phyloP scores from a whole-genome alignment of 495 filamentous ascomycete genomes.

The Penicillium paradoxum region DNA sequence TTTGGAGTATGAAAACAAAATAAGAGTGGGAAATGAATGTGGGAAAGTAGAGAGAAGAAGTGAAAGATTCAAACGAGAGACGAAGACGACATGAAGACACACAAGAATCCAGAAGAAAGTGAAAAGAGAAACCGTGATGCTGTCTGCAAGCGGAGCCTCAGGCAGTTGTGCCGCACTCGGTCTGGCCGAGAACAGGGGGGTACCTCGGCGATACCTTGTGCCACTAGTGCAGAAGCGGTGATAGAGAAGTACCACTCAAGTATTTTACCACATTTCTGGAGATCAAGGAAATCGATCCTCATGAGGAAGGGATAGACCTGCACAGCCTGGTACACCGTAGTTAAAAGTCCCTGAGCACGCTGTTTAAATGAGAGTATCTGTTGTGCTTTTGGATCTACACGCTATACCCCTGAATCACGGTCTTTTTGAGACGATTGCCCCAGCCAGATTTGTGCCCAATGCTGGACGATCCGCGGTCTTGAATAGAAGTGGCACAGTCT shows the following conservation, averaged over 20 bases:
- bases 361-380: background rate
- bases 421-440: background rate
- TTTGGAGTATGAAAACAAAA: slow-evolving; percentile 7
- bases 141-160: slow-evolving; percentile 25
- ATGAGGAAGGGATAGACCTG: slow-evolving; percentile 5
- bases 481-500: background rate
- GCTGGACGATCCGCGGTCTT: slow-evolving; percentile 14
- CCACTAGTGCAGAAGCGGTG: background rate
- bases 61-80: slow-evolving; percentile 15
- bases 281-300: background rate
- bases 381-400: too few relatives aligned
- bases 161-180: slow-evolving; percentile 18
- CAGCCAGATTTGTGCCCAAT: slow-evolving; percentile 25
- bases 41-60: slow-evolving; percentile 6
- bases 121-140: slow-evolving; percentile 16
- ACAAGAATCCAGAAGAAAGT: slow-evolving; percentile 12
- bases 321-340: slow-evolving; percentile 1
- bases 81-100: slow-evolving; percentile 7
- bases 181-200: slow-evolving; percentile 23
- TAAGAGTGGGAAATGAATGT: slow-evolving; percentile 7
- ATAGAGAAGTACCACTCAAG: background rate
- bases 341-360: background rate
- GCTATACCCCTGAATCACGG: slow-evolving; percentile 1
- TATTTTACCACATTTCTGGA: background rate
- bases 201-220: background rate